phyloP scores from a whole-genome alignment of 139 green algal genomes.

The Nannochloris sp. region DNA sequence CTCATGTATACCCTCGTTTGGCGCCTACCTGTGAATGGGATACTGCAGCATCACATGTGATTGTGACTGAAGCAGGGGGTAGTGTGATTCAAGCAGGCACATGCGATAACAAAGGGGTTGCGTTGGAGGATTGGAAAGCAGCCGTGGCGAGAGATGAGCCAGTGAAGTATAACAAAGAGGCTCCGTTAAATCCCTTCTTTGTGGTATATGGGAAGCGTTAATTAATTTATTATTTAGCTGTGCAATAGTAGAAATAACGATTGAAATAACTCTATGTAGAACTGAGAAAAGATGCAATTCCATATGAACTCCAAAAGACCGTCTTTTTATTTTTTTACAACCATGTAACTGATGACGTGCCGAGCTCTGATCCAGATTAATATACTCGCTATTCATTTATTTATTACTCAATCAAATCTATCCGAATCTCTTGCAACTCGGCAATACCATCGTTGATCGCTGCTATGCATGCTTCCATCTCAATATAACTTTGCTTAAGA shows the following conservation, averaged over 20 bases:
- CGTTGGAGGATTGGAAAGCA: slow-evolving; percentile 70
- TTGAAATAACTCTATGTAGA: too few species aligned
- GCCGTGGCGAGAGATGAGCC: slow-evolving; percentile 45
- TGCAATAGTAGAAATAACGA: background rate
- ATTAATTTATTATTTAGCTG: background rate
- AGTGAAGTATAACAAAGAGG: slow-evolving; percentile 80
- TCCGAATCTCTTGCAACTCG: background rate
- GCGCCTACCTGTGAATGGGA: slow-evolving; percentile 77
- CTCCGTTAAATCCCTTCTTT: slow-evolving; percentile 81
- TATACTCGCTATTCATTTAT: background rate
- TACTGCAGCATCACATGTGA: slow-evolving; percentile 74
- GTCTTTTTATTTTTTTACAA: too few species aligned
- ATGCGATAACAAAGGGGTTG: slow-evolving; percentile 62
- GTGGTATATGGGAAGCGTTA: slow-evolving; percentile 85
- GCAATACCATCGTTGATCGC: background rate
- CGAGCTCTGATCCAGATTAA: too few species aligned
- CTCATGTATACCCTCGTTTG: slow-evolving; percentile 73
- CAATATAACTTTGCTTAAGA: background rate
- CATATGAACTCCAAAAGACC: too few species aligned
- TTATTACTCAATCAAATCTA: background rate
- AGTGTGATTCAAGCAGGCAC: slow-evolving; percentile 64
- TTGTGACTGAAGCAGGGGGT: slow-evolving; percentile 77
- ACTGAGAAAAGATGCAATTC: too few species aligned
- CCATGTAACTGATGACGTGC: too few species aligned
- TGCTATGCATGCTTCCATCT: background rate